Conservation (phyloP, 2,329 filamentous ascomycete genomes). For the Ilyonectria sp. region DNA sequence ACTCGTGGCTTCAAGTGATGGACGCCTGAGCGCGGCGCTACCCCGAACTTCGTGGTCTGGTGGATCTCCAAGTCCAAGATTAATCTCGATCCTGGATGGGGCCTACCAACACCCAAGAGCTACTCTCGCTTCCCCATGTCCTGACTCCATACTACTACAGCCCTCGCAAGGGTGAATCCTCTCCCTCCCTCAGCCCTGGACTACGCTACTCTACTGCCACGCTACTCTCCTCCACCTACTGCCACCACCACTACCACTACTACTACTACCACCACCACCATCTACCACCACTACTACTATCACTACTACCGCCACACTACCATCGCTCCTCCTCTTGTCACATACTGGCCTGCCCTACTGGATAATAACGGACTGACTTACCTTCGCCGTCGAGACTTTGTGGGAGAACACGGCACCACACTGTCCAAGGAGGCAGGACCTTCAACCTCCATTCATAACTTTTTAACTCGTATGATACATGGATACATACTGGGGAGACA, state of each 20-base stretch:
- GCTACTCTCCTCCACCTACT: conserved; percentile 3
- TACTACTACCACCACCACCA: not conserved
- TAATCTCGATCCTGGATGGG: conserved; percentile 30
- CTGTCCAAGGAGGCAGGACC: conserved; percentile 31
- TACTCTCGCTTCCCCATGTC: conserved; percentile 28
- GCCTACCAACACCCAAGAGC: conserved; percentile 8
- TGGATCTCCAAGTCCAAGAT: conserved; percentile 27
- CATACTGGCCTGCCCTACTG: conserved; percentile 11
- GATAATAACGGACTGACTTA: conserved; percentile 31
- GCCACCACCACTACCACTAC: not conserved
- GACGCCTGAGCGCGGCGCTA: conserved; percentile 36
- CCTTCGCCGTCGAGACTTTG: conserved; percentile 21
- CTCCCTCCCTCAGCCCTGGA: conserved; percentile 6
- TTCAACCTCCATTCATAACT: conserved; percentile 4
- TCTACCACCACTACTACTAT: not conserved
- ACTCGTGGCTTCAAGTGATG: conserved; percentile 12
- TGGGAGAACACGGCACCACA: conserved; percentile 40
- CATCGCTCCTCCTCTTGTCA: conserved; percentile 5
- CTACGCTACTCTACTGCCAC: conserved; percentile 11
- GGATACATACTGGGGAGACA: not conserved
- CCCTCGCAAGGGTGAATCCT: conserved; percentile 11
- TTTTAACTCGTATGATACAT: not conserved
- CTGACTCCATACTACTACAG: conserved; percentile 2
- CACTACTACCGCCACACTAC: conserved; percentile 5
- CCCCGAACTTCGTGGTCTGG: conserved; percentile 37